These are phyloP conservation scores for Vigna reflexopilosa DNA, from an alignment of 306 rosid genomes.

Conservation along the genomic window DNA sequence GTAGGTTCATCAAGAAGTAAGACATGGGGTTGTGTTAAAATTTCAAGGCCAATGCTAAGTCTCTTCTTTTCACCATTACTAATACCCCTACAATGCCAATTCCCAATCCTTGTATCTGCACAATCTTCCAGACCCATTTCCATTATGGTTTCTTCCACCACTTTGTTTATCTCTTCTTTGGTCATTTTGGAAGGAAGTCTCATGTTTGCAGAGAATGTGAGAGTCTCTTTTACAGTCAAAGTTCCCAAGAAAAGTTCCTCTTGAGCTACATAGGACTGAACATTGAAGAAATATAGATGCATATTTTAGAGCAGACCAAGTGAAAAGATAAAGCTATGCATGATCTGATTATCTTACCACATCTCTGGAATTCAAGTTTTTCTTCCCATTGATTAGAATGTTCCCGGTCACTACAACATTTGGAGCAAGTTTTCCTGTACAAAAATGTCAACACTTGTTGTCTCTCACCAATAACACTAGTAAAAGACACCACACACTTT, in stretches of 20 bases:
- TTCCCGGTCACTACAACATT: conserved; percentile 57
- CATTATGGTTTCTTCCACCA: conserved; percentile 58
- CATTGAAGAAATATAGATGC: conserved; percentile 10
- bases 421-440: conserved; percentile 56
- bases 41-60: conserved; percentile 76
- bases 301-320: not conserved
- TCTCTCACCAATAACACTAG: not conserved
- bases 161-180: conserved; percentile 55
- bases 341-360: conserved; percentile 50
- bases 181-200: conserved; percentile 67
- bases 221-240: conserved; percentile 72
- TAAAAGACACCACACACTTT: not conserved
- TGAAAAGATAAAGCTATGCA: not conserved
- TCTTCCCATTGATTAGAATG: conserved; percentile 59
- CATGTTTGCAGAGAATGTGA: conserved; percentile 67
- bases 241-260: conserved; percentile 76
- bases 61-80: conserved; percentile 86
- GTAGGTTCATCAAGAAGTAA: conserved; percentile 88
- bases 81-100: conserved; percentile 78
- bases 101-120: conserved; percentile 68
- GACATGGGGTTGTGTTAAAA: conserved; percentile 65
- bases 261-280: conserved; percentile 82
- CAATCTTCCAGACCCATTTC: conserved; percentile 86
- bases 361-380: conserved; percentile 48
- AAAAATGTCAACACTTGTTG: not conserved